Percentiles rank a stretch among this genome's conserved stretches.
phyloP scores from a whole-genome alignment of 345 rosid species.

The Nephelium lappaceum region DNA sequence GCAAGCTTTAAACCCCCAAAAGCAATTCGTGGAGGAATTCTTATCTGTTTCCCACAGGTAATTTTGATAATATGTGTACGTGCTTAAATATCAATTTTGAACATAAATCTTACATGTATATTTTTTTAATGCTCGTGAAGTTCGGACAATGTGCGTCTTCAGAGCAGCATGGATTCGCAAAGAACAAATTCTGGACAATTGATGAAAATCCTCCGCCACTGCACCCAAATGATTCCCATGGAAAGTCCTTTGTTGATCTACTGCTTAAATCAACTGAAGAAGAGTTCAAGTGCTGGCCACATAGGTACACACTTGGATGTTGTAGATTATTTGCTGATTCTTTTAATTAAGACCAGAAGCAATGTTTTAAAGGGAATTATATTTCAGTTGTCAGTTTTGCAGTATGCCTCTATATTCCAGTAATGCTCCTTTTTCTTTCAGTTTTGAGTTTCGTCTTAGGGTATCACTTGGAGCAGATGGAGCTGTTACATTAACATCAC shows the following conservation, averaged over 20 bases:
- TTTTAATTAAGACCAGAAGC: background rate
- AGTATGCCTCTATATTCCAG: too few species aligned
- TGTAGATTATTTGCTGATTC: background rate
- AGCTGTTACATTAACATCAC: slow-evolving; percentile 62
- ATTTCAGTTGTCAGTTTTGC: too few species aligned
- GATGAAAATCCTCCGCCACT: slow-evolving; percentile 84
- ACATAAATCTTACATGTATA: background rate
- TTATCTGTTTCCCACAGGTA: slow-evolving; percentile 92
- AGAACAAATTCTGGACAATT: slow-evolving; percentile 73
- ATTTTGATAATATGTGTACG: background rate
- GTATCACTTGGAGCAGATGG: slow-evolving; percentile 66
- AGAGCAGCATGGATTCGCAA: slow-evolving; percentile 90
- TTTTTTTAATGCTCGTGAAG: slow-evolving; percentile 37
- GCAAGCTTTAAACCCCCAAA: slow-evolving; percentile 81
- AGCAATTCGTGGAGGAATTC: slow-evolving; percentile 87
- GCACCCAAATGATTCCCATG: slow-evolving; percentile 48
- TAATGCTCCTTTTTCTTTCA: slow-evolving; percentile 25
- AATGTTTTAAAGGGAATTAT: background rate
- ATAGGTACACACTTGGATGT: slow-evolving; percentile 40
- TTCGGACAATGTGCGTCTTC: slow-evolving; percentile 73
- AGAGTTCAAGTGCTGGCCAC: slow-evolving; percentile 82
- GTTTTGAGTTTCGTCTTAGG: slow-evolving; percentile 83
- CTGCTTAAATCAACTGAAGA: slow-evolving; percentile 82
- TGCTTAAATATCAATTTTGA: background rate
- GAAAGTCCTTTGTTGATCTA: slow-evolving; percentile 68